Base-by-base conservation (phyloP, 805 yeast genomes). In the Saccharomyces paradoxus region DNA sequence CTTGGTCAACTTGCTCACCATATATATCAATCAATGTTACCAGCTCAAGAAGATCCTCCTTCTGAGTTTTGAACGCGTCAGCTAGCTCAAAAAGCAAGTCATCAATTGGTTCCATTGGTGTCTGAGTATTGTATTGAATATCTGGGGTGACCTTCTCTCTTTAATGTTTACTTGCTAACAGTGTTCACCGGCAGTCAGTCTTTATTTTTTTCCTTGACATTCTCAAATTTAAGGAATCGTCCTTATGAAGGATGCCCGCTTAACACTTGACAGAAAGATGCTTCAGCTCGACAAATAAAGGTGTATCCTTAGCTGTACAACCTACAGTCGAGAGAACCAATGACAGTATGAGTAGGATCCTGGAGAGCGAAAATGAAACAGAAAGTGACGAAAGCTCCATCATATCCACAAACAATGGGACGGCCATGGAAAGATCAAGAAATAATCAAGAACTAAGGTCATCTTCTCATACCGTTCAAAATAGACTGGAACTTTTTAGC, bases 341-440 rank as follows among this genome's bases (percentile, higher is more conserved):
- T 26, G 53, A 21, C 26, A 22, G 12, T 28, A 67, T 67, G 71
- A 67, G 71, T 50, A 57, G 63, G 41, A n/a, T 67, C 13, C 50
- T 67, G 21, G 66, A 66, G 53, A 66, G 70, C 58, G 71, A 66
- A 52, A 63, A 63, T 54, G 69, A 64, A 37, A 59, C 53, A 28
- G 60, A 55, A 12, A 48, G 49, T 7, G 32, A 51, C 14, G 52
- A 49, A 22, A 30, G 50, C 32, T 37, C 49, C n/a, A 48, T 29
- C 28, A 28, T 41, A 4, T 28, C 29, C 7, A 13, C 22, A 21
- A 32, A n/a, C 22, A n/a, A 12, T 30, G 47, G 51, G n/a, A 24
- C 55, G 27, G 32, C 48, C 44, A 22, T 48, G 46, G 30, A 48
- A 37, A 37, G 58, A 8, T 48, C 55, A 6, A 31, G 3, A 30